Conservation (phyloP, 1,284 basidiomycete species). For the Puccinia coronata region DNA sequence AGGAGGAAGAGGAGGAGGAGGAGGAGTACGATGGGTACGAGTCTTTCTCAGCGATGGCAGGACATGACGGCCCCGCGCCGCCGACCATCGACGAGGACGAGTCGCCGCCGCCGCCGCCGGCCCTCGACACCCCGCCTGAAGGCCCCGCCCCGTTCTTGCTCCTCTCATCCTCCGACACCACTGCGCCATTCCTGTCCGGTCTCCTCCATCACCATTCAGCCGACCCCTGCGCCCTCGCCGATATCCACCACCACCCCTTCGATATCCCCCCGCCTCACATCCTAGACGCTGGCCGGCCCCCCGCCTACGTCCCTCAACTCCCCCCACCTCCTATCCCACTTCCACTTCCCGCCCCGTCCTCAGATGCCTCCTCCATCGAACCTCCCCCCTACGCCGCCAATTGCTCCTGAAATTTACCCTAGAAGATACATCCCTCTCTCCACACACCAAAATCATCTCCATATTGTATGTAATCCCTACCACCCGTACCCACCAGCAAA, state of each 20-base stretch:
- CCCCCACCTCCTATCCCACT: neutral
- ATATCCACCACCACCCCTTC: too few species aligned
- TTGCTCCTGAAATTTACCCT: neutral
- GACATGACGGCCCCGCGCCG: constrained; percentile 36
- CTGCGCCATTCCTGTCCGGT: neutral
- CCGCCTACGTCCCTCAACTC: neutral
- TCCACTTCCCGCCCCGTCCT: neutral
- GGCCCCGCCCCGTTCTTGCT: constrained; percentile 1
- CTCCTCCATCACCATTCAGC: neutral
- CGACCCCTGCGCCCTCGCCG: neutral
- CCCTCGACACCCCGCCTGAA: constrained; percentile 41
- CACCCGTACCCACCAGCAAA: too few species aligned
- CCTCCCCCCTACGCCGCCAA: constrained; percentile 6
- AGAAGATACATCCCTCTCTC: too few species aligned
- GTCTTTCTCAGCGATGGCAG: constrained; percentile 23
- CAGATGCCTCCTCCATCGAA: neutral
- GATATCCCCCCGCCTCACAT: neutral
- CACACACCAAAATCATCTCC: too few species aligned
- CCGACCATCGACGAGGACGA: constrained; percentile 49
- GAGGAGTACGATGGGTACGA: constrained; percentile 49
- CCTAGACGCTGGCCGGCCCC: neutral
- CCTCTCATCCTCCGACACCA: too few species aligned
- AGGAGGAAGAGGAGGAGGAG: constrained; percentile 42
- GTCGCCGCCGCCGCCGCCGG: constrained; percentile 41
- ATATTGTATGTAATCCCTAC: too few species aligned